Evolutionary conservation across 768 basidiomycete species (phyloP), one percentile per base, ranked within the genome.

Genomic region (Lactarius hatsudake): DNA sequence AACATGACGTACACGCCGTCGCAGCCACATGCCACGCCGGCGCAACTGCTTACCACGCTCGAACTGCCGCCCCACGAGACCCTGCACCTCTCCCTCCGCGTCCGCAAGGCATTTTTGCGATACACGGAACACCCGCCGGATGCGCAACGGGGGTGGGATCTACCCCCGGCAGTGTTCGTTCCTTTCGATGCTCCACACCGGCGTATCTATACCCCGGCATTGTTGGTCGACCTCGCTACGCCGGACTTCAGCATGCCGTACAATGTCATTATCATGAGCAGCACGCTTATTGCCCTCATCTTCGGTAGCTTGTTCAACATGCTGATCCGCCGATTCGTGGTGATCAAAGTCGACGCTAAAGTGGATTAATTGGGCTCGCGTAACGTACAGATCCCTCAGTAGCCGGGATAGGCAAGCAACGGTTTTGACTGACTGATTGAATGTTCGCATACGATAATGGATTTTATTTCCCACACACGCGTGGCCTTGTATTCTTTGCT

Each of bases 231-330:
- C 76, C 84, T 97, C n/a, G 90, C 96, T n/a, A 94, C 94, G 42
- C 97, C 96, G 0, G 97, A 98, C 76, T 98, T 98, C 76, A 95
- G 93, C 76, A 98, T 98, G 97, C 97, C 97, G 1, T 98, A 98
- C 80, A 99, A 98, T 79, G 96, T 98, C 57, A 98, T 98, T 77
- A 98, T 98, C 73, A 90, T 98, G 81, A 94, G 86, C 66, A 93
- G 90, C 74, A 94, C 94, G 12, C 80, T 98, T 51, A 84, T 97
- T 61, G 94, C 96, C 56, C 86, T 97, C 70, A 87, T 96, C 63
- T 98, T 99, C 77, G 97, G 96, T 65, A 92, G 87, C 72, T 78
- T 96, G 56, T 94, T 98, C 78, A 98, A 98, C 73, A 75, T 88
- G 59, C 78, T 98, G 76, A 92, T 92, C 56, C 79, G 96, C 69